Conservation (phyloP, 2,329 filamentous ascomycete species). For the Ascochyta koolunga region DNA sequence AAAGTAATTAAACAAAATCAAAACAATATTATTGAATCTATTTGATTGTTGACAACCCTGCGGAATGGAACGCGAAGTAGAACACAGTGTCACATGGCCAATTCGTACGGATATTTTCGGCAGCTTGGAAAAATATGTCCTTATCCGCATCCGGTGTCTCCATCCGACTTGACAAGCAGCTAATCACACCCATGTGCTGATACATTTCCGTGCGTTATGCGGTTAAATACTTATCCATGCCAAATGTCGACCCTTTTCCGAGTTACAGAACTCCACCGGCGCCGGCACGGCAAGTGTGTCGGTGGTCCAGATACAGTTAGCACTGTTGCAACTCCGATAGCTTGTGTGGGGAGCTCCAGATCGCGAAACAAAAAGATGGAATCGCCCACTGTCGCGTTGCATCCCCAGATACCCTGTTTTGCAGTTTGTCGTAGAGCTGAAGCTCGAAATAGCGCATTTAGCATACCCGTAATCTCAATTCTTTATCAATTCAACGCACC, state of each 20-base stretch:
- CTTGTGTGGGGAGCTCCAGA: slow-evolving; percentile 40
- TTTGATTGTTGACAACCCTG: no score
- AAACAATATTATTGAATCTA: no score
- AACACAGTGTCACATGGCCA: slow-evolving; percentile 14
- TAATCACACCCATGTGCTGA: slow-evolving; percentile 22
- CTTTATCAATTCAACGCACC: not conserved
- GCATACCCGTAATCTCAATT: not conserved
- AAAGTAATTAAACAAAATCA: no score
- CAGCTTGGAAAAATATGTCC: slow-evolving; percentile 29
- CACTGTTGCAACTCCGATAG: slow-evolving; percentile 31
- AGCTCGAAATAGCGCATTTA: not conserved
- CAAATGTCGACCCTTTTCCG: slow-evolving; percentile 33
- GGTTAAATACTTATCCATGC: slow-evolving; percentile 38
- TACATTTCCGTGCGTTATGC: slow-evolving; percentile 20
- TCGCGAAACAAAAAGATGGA: slow-evolving; percentile 31
- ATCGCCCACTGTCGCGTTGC: slow-evolving; percentile 16
- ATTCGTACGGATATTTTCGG: not conserved
- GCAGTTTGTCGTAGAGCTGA: slow-evolving; percentile 1
- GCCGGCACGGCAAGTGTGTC: slow-evolving; percentile 43
- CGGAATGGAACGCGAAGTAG: not conserved
- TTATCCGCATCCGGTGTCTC: slow-evolving; percentile 13
- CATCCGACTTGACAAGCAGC: slow-evolving; percentile 11
- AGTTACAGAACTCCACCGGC: slow-evolving; percentile 31
- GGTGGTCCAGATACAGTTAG: slow-evolving; percentile 34
- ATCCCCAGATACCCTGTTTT: slow-evolving; percentile 3